Evolutionary conservation across 805 yeast genomes (phyloP).

Genomic region (Kluyveromyces nonfermentans): DNA sequence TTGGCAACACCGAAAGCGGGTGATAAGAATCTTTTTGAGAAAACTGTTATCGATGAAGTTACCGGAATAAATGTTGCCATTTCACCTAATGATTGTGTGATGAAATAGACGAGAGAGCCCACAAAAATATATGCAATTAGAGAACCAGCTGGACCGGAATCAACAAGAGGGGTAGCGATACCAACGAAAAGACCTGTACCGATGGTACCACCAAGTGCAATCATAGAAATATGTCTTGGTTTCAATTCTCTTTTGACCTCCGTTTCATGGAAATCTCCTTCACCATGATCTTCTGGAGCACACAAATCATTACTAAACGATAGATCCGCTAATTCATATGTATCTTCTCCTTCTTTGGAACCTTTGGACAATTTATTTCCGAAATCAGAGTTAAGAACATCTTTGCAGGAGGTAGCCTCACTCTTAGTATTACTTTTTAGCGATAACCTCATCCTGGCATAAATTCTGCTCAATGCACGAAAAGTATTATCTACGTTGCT

Average conservation of each 20-base stretch:
- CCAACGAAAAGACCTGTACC: slow-evolving; percentile 65
- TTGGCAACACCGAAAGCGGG: slow-evolving; percentile 60
- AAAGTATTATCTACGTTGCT: too few relatives aligned
- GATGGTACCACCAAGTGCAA: slow-evolving; percentile 66
- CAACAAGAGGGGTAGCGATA: slow-evolving; percentile 42
- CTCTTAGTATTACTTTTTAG: background rate
- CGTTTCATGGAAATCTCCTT: slow-evolving; percentile 28
- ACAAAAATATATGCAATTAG: slow-evolving; percentile 53
- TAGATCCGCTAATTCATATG: slow-evolving; percentile 1
- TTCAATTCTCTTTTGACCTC: slow-evolving; percentile 49
- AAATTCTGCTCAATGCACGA: too few relatives aligned
- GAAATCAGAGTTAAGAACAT: background rate
- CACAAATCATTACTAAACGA: background rate
- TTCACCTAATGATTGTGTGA: slow-evolving; percentile 61
- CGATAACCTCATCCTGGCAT: too few relatives aligned
- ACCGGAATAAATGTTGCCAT: slow-evolving; percentile 70
- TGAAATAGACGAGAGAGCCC: slow-evolving; percentile 50
- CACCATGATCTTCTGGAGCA: slow-evolving; percentile 12
- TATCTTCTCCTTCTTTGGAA: slow-evolving; percentile 1
- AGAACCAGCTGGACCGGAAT: slow-evolving; percentile 58
- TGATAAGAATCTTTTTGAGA: slow-evolving; percentile 52
- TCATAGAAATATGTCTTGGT: slow-evolving; percentile 59
- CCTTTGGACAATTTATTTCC: background rate
- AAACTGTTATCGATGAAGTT: slow-evolving; percentile 51
- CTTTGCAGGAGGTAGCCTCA: background rate